Evolutionary conservation across 23 red algal species (phyloP), one percentile per base, ranked within the genome.

Genomic region (Gracilaria caudata): DNA sequence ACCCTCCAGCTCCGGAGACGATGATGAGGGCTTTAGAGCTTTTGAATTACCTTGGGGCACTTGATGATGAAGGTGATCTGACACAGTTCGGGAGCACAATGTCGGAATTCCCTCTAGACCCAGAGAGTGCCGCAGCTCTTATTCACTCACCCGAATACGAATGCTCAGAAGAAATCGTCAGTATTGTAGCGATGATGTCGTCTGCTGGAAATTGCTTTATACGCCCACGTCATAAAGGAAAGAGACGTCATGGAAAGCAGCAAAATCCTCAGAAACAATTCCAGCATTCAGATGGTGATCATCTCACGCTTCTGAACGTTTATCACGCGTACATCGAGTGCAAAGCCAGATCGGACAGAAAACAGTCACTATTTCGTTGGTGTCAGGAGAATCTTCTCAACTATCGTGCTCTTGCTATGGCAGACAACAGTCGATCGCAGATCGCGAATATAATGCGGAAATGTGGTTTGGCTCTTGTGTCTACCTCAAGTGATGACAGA

Each of bases 371-470:
- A 16, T 25, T 43, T 80, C 72, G 58, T 6, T 99, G 97, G 97
- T 99, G 97, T 71, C 91, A 60, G 29, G 93, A 99, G 25, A 95
- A 99, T 63, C 94, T 72, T 78, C 34, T 95, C n/a, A 95, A 99
- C 86, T 66, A 81, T 20, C 79, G 97, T 13, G 71, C 93, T 68
- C 63, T 99, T 26, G 30, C 33, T 20, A 77, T 82, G 54, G 97
- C 97, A 9, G 86, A 77, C 61, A 90, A 93, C 57, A 84, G 95
- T 37, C 97, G 92, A 36, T 35, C 21, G 28, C 97, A 99, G 86
- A 78, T 99, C 59, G 89, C 47, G 45, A 47, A 68, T 39, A 94
- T 94, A 95, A 72, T 95, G 92, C 36, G 64, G 38, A 87, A 77
- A 40, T 68, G 83, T 24, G 40, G 73, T 28, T 24, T 94, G 23